phyloP scores from a whole-genome alignment of 345 rosid genomes.

The Lepidium africanum region DNA sequence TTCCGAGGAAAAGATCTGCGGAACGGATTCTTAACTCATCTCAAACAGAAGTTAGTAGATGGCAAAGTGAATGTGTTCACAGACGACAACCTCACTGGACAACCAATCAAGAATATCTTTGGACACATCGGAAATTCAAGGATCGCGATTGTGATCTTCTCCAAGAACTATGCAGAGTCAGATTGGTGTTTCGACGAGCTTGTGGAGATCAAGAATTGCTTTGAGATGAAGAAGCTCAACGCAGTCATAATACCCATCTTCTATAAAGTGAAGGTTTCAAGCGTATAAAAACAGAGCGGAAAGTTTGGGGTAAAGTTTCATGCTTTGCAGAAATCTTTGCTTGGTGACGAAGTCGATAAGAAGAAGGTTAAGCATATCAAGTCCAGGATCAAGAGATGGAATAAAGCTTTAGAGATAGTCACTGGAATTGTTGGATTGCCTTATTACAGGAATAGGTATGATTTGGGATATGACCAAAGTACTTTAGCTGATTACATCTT shows the following conservation, averaged over 20 bases:
- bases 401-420: background rate
- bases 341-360: background rate
- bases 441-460: background rate
- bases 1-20: background rate
- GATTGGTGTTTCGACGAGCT: slow-evolving; percentile 7
- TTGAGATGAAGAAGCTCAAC: background rate
- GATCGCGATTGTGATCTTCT: slow-evolving; percentile 10
- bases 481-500: background rate
- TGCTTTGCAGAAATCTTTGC: background rate
- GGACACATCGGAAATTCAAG: background rate
- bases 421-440: background rate
- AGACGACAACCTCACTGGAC: background rate
- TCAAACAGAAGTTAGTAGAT: background rate
- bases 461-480: background rate
- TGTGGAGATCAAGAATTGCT: background rate
- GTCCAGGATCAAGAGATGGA: background rate
- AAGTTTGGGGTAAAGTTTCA: background rate
- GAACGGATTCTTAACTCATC: background rate
- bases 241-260: background rate
- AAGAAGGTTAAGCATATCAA: background rate
- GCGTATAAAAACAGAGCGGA: background rate
- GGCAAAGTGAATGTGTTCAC: slow-evolving; percentile 15
- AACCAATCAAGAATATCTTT: background rate
- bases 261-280: background rate
- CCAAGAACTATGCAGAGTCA: background rate